Evolutionary conservation across 768 basidiomycete species (phyloP), one percentile per base, ranked within the genome.

Genomic region (Clathrus columnatus): DNA sequence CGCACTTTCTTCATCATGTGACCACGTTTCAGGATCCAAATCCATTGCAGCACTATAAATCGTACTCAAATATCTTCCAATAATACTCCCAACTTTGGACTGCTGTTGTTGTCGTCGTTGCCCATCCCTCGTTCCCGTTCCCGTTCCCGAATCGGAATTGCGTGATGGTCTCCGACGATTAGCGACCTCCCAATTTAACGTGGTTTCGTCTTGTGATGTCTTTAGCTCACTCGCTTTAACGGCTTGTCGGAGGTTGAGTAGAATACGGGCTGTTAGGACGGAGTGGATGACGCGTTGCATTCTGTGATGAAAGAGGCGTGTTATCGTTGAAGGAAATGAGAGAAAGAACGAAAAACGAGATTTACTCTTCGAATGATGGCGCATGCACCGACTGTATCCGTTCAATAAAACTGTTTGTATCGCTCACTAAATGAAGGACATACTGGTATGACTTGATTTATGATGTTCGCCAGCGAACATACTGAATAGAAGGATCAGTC

Each of bases 201-300:
- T 36, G 36, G 14, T 36, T n/a, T 36, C n/a, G n/a, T n/a, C 7
- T n/a, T 36, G 36, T 14, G 36, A 36, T 3, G 4, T 36, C 7
- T 36, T 36, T 2, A 36, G 36, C 7, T 36, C 36, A 11, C n/a
- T 36, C 36, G 36, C 36, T 2, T 18, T 6, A 18, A 47, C 54
- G 26, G 54, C 54, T 56, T 56, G 36, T 0, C 48, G 48, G 1
- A 50, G 54, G 48, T 56, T 48, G 54, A 56, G 54, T 4, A 56
- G 47, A 26, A 56, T 51, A 18, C 54, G 54, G 18, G 48, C 48
- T 7, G 54, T 36, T 21, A 50, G 28, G 45, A 56, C 48, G 4
- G 54, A 51, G 18, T 56, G 54, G n/a, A 56, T 23, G 18, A 56
- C 54, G 8, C 48, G 54, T 20, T 56, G 54, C 54, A 56, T 56